A percentile compares a stretch with the other conserved stretches of the same genome.
Conservation (phyloP, 495 filamentous ascomycete genomes). For the Terfezia boudieri region DNA sequence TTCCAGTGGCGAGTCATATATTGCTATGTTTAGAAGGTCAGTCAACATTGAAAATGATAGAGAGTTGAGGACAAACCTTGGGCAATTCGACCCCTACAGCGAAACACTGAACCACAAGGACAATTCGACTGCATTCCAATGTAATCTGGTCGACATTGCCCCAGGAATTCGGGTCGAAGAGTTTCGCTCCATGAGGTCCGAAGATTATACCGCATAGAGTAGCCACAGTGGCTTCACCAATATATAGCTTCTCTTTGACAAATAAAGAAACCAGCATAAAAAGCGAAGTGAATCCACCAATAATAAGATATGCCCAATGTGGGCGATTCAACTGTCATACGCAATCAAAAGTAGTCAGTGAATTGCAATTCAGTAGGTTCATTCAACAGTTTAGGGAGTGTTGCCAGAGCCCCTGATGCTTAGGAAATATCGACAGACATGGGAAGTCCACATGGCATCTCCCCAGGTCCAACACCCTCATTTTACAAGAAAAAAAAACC, state of each 20-base stretch:
- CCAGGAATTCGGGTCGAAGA: conserved; percentile 71
- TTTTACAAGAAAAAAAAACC: no score
- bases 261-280: conserved; percentile 97
- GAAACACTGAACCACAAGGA: conserved; percentile 97
- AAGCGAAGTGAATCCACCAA: conserved; percentile 89
- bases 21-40: conserved; percentile 19
- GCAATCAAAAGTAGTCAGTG: background rate
- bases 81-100: conserved; percentile 97
- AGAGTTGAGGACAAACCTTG: conserved; percentile 25
- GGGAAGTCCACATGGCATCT: no score
- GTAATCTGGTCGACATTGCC: conserved; percentile 89
- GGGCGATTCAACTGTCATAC: conserved; percentile 50
- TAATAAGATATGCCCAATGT: conserved; percentile 94
- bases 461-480: no score
- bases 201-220: conserved; percentile 95
- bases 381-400: no score
- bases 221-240: conserved; percentile 93
- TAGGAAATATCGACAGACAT: no score
- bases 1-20: conserved; percentile 99
- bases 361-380: no score
- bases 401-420: no score
- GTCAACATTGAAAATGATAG: background rate
- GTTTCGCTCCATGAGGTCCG: conserved; percentile 77
- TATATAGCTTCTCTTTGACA: conserved; percentile 96
- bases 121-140: conserved; percentile 88